Evolutionary conservation across 805 yeast species (phyloP), one percentile per base, ranked within the genome.

Genomic region (Starmera pachycereana): DNA sequence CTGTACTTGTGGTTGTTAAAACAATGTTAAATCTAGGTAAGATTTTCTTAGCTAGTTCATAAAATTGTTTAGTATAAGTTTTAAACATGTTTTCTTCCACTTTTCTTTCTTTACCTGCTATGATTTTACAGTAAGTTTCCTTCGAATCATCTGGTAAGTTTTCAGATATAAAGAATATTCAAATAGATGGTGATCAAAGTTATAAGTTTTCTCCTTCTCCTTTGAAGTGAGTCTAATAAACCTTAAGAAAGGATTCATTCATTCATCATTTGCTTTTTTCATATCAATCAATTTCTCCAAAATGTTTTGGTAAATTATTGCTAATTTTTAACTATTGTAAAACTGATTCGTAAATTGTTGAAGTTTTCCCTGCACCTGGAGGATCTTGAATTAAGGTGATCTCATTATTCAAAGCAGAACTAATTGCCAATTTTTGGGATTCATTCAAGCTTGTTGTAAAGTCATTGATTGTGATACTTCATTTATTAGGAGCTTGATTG

Each of bases 351-450:
- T 79, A 76, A 22, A 82, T 61, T 0, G 88, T 81, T 36, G 79
- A 75, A 0, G 90, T 82, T 54, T 81, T 81, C 40, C 90, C 90
- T 0, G 90, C 82, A 12, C 89, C 90, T 3, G 89, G 89, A 1
- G 90, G 90, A 3, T 89, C 90, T 56, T 81, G 89, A 14, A 82
- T 65, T 13, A 81, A 48, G 3, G 78, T 76, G 33, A 68, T 71
- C 18, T 70, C 62, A 50, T 65, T 74, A 52, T 65, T 71, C 42
- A 69, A 56, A 7, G 67, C 78, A 34, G 75, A 71, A 44, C 74
- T 77, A 32, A 64, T 45, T 2, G 80, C 79, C 28, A 65, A 63
- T 45, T 73, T 73, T 44, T 77, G 84, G 0, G 83, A 77, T 6
- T 68, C 73, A 50, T 77, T 77, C 44, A 77, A 66, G 1, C 27